Conservation (phyloP, 225 moss, liverwort and hornwort genomes). For the Sphagnum tenellum region DNA sequence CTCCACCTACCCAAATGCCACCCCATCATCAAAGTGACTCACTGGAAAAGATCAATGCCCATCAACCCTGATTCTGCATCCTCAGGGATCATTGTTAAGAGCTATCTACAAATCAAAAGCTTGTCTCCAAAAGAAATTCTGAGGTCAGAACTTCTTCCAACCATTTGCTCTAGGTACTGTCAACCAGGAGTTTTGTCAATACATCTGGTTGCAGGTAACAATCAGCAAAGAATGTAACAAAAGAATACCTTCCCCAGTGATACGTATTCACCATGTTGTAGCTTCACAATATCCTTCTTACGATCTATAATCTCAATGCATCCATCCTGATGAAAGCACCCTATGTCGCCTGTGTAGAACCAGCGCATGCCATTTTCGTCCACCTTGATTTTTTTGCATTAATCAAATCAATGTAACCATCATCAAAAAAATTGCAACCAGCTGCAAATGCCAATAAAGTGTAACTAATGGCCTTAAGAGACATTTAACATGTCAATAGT, state of each 20-base stretch:
- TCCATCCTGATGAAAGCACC: conserved; percentile 76
- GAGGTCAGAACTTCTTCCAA: too few species aligned
- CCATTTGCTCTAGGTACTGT: too few species aligned
- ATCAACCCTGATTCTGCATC: not conserved
- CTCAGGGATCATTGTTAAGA: not conserved
- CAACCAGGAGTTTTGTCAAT: not conserved
- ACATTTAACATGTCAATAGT: not conserved
- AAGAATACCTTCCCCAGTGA: conserved; percentile 83
- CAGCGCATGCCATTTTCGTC: conserved; percentile 77
- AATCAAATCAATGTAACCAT: too few species aligned
- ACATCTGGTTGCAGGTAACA: not conserved
- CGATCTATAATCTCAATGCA: conserved; percentile 90
- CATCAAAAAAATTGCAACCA: conserved; percentile 3
- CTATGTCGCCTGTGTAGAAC: conserved; percentile 94
- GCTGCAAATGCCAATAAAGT: not conserved
- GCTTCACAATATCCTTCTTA: conserved; percentile 96
- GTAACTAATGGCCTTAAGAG: not conserved
- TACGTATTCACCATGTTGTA: conserved; percentile 91
- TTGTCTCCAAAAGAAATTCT: not conserved
- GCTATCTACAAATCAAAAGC: not conserved
- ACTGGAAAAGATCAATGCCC: not conserved
- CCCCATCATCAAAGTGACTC: conserved; percentile 3
- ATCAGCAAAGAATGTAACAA: not conserved
- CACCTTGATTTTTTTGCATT: conserved; percentile 16
- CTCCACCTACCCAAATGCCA: conserved; percentile 59